Percentiles rank a stretch among this genome's conserved stretches.
Evolutionary conservation across 208 protist species (phyloP).

Genomic region (Crithidia sp.): DNA sequence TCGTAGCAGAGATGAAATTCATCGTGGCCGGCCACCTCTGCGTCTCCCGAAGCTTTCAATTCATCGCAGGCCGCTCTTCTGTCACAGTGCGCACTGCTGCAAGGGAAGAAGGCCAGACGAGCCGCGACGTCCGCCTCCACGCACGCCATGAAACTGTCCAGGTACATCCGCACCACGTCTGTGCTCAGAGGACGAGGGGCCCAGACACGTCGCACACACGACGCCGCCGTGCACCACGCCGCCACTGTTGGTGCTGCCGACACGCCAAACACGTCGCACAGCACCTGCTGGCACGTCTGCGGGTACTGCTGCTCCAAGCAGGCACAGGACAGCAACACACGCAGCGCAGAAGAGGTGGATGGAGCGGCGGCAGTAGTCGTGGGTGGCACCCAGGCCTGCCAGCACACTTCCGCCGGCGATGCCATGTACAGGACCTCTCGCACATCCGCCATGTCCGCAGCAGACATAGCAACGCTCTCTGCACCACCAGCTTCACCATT

Average conservation of each 20-base stretch:
- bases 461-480: background rate
- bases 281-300: constrained; percentile 11
- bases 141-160: constrained; percentile 38
- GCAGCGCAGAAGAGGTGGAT: background rate
- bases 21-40: background rate
- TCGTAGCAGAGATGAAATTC: background rate
- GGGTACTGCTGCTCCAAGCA: constrained; percentile 34
- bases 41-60: too few relatives aligned
- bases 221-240: constrained; percentile 47
- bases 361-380: background rate
- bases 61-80: too few relatives aligned
- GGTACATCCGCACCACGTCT: constrained; percentile 26
- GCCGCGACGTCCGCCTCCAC: constrained; percentile 40
- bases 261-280: constrained; percentile 39
- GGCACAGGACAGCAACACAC: constrained; percentile 1
- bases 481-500: background rate
- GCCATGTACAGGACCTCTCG: constrained; percentile 36
- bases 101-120: background rate
- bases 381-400: constrained; percentile 24
- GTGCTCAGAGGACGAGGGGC: constrained; percentile 13
- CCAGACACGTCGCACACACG: constrained; percentile 13
- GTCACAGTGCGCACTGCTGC: too few relatives aligned
- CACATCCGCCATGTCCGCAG: background rate
- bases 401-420: constrained; percentile 51
- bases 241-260: constrained; percentile 36